Conservation (phyloP, 2,329 filamentous ascomycete species). For the Helminthosporium solani region DNA sequence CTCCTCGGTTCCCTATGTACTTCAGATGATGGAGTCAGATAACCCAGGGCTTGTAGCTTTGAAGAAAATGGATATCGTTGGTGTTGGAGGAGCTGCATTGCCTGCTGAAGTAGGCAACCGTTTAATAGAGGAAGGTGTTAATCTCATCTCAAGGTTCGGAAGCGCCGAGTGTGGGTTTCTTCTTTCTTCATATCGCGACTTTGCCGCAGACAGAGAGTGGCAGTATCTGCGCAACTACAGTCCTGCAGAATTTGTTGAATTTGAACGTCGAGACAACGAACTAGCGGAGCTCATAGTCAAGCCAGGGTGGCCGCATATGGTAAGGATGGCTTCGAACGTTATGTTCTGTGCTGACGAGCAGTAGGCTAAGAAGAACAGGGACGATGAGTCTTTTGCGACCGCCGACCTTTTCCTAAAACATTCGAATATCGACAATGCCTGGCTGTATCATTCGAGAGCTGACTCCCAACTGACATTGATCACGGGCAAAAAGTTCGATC, state of each 20-base stretch:
- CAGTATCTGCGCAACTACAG: slow-evolving; percentile 56
- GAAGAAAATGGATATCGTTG: slow-evolving; percentile 59
- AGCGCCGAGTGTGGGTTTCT: slow-evolving; percentile 68
- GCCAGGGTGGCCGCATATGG: slow-evolving; percentile 58
- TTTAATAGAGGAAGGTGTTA: slow-evolving; percentile 54
- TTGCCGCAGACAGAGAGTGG: slow-evolving; percentile 58
- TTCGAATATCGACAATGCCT: slow-evolving; percentile 53
- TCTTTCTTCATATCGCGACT: slow-evolving; percentile 62
- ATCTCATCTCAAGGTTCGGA: slow-evolving; percentile 63
- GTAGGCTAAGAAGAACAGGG: slow-evolving; percentile 56
- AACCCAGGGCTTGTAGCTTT: slow-evolving; percentile 77
- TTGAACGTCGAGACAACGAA: slow-evolving; percentile 41
- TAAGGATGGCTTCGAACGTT: slow-evolving; percentile 7
- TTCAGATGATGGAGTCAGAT: slow-evolving; percentile 84
- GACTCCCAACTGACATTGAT: slow-evolving; percentile 63
- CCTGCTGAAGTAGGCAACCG: slow-evolving; percentile 54
- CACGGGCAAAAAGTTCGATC: slow-evolving; percentile 70
- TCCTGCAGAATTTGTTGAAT: slow-evolving; percentile 50
- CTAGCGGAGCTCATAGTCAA: slow-evolving; percentile 59
- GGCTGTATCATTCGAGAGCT: slow-evolving; percentile 62
- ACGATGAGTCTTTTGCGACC: slow-evolving; percentile 63
- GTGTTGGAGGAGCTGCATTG: slow-evolving; percentile 63
- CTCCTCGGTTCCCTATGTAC: slow-evolving; percentile 74
- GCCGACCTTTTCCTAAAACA: slow-evolving; percentile 64
- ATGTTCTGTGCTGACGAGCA: slow-evolving; percentile 1